Percentiles rank a stretch among this genome's conserved stretches.
phyloP scores from a whole-genome alignment of 1,284 basidiomycete species.

The Exobasidium rhododendri region DNA sequence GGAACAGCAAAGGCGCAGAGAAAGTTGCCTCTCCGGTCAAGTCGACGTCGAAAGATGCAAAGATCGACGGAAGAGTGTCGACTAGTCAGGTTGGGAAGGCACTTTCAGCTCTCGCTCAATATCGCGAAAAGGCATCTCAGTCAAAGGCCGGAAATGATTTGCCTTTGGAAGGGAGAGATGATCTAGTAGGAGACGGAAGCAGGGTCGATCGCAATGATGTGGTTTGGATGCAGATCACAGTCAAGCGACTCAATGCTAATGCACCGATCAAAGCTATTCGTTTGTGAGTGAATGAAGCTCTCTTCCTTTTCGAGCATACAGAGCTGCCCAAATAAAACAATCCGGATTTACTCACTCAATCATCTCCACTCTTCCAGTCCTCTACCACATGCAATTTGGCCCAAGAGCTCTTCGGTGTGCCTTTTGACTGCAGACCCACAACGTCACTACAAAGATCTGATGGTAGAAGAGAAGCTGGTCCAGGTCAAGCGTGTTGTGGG shows the following conservation, averaged over 20 bases:
- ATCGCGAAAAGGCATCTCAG: conserved; percentile 18
- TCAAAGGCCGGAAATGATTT: conserved; percentile 22
- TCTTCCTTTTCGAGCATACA: conserved; percentile 47
- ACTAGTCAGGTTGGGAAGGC: conserved; percentile 41
- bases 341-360: conserved; percentile 23
- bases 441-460: conserved; percentile 87
- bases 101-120: conserved; percentile 39
- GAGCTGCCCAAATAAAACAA: conserved; percentile 38
- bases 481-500: conserved; percentile 92
- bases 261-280: conserved; percentile 45
- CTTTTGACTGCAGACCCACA: conserved; percentile 94
- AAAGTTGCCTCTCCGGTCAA: too few species aligned
- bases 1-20: too few species aligned
- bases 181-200: conserved; percentile 22
- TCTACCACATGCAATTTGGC: conserved; percentile 75
- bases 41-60: too few species aligned
- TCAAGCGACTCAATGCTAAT: conserved; percentile 34
- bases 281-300: conserved; percentile 36
- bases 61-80: conserved; percentile 32
- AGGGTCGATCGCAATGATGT: conserved; percentile 27
- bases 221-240: conserved; percentile 41
- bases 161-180: conserved; percentile 24
- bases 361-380: conserved; percentile 51
- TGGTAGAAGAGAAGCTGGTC: conserved; percentile 72
- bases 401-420: conserved; percentile 75